A percentile compares a stretch with the other conserved stretches of the same genome.
Evolutionary conservation across 1,284 basidiomycete genomes (phyloP).

Genomic region (Ceratorhiza oryzae-sativae): DNA sequence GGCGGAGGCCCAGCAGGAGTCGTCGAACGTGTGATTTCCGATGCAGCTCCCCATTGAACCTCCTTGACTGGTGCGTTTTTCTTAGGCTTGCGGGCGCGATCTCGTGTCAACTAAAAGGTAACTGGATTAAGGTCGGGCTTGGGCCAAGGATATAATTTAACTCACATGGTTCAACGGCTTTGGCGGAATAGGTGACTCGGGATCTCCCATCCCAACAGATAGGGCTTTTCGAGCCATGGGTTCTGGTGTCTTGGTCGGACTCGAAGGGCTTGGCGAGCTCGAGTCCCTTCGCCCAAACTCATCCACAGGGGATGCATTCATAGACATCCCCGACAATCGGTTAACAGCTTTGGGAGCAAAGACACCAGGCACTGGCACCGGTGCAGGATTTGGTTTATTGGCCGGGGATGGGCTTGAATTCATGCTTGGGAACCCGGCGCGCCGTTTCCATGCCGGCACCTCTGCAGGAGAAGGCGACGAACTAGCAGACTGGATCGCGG

Average conservation of each 20-base stretch:
- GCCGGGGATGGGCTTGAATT: neutral
- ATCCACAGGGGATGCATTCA: neutral
- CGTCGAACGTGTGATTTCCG: neutral
- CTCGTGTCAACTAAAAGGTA: constrained; percentile 42
- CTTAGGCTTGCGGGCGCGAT: constrained; percentile 44
- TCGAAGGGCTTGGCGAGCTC: neutral
- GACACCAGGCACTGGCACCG: neutral
- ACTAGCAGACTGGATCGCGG: constrained; percentile 7
- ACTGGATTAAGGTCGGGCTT: neutral
- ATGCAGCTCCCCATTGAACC: constrained; percentile 2
- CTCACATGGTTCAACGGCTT: constrained; percentile 79
- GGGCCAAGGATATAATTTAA: constrained; percentile 56
- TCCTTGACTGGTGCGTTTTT: constrained; percentile 28
- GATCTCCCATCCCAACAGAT: neutral
- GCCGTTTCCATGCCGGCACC: constrained; percentile 25
- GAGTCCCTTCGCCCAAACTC: constrained; percentile 31
- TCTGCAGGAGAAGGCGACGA: constrained; percentile 25
- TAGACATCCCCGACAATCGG: constrained; percentile 6
- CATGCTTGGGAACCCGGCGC: constrained; percentile 8
- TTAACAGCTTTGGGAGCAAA: constrained; percentile 1
- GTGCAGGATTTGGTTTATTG: neutral
- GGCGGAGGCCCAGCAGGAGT: constrained; percentile 26
- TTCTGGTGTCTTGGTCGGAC: constrained; percentile 43
- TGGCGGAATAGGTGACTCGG: constrained; percentile 13
- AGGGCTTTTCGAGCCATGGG: constrained; percentile 46